Evolutionary conservation across 192 early-diverging fungal genomes (phyloP).

Genomic region (Phycomyces blakesleeanus): DNA sequence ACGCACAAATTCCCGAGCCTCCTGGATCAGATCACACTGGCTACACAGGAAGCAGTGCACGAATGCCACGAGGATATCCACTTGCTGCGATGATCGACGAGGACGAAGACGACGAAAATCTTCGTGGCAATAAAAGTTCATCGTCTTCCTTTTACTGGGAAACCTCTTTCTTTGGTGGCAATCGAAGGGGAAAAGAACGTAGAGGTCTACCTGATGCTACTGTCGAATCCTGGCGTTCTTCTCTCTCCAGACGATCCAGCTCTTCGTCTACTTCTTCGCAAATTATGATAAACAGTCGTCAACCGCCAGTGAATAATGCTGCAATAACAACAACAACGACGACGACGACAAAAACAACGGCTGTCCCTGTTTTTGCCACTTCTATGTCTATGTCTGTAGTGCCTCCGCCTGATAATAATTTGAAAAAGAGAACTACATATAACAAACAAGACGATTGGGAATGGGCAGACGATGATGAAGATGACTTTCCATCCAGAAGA

Average conservation of each 20-base stretch:
- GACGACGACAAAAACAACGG: too few relatives aligned
- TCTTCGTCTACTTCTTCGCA: background rate
- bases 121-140: background rate
- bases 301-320: too few relatives aligned
- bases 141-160: background rate
- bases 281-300: background rate
- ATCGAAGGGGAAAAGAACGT: background rate
- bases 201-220: background rate
- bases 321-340: too few relatives aligned
- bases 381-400: too few relatives aligned
- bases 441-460: background rate
- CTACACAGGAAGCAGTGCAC: too few relatives aligned
- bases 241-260: background rate
- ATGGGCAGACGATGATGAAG: background rate
- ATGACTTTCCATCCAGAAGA: slow-evolving; percentile 1
- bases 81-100: background rate
- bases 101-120: background rate
- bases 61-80: too few relatives aligned
- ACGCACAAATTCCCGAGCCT: background rate
- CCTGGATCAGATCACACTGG: too few relatives aligned
- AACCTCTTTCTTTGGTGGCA: background rate
- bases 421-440: background rate
- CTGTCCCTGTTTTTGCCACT: too few relatives aligned
- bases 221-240: background rate
- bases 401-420: background rate